phyloP scores from a whole-genome alignment of 106 monocot species.

The Iris macrosiphon region DNA sequence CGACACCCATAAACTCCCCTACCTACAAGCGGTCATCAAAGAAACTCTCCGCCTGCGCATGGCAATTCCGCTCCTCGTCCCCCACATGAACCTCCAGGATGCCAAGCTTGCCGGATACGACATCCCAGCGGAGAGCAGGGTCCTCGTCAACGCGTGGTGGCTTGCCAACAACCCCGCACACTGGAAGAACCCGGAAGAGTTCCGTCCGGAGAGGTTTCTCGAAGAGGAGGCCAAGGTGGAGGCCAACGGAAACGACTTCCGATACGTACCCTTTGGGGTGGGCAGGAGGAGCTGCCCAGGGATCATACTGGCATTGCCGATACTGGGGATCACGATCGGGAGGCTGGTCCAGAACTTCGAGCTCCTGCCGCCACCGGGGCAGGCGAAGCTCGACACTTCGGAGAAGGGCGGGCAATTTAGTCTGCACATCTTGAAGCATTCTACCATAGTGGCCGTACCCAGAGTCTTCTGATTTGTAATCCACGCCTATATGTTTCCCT shows the following conservation, averaged over 20 bases:
- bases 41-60: slow-evolving; percentile 71
- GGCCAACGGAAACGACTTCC: slow-evolving; percentile 66
- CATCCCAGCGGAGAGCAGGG: slow-evolving; percentile 67
- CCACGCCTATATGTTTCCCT: too few relatives aligned
- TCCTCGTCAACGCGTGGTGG: slow-evolving; percentile 82
- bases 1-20: slow-evolving; percentile 55
- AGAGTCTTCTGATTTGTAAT: slow-evolving; percentile 23
- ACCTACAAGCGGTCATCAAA: slow-evolving; percentile 60
- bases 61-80: slow-evolving; percentile 72
- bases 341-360: slow-evolving; percentile 75
- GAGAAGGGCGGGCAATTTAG: slow-evolving; percentile 91
- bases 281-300: slow-evolving; percentile 70
- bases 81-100: slow-evolving; percentile 72
- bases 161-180: slow-evolving; percentile 59
- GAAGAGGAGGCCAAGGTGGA: slow-evolving; percentile 64
- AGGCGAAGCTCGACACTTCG: slow-evolving; percentile 51
- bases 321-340: slow-evolving; percentile 66
- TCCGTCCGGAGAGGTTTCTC: slow-evolving; percentile 72
- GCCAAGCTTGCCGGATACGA: slow-evolving; percentile 60
- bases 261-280: slow-evolving; percentile 66
- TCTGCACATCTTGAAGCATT: slow-evolving; percentile 63
- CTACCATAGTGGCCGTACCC: slow-evolving; percentile 70
- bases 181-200: slow-evolving; percentile 73
- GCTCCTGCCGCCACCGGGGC: slow-evolving; percentile 58
- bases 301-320: slow-evolving; percentile 77